A percentile compares a stretch with the other conserved stretches of the same genome.
These are phyloP conservation scores for Phaeomoniella chlamydospora DNA, from an alignment of 2,329 filamentous ascomycete species.

Conservation along the genomic window DNA sequence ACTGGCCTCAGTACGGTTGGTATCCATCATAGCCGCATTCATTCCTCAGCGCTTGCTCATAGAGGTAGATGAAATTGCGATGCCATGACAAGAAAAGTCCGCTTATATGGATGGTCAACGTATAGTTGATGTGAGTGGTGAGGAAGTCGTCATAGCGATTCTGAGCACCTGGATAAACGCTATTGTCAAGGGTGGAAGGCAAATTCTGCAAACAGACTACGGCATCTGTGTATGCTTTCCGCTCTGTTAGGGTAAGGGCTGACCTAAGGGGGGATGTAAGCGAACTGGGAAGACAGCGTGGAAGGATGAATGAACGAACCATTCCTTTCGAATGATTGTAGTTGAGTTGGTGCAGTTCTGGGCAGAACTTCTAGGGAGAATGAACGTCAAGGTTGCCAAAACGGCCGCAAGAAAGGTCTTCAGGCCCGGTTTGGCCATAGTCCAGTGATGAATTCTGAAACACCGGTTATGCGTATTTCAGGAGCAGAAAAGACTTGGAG, in stretches of 20 bases:
- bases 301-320: no score
- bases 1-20: conserved; percentile 26
- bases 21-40: conserved; percentile 24
- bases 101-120: conserved; percentile 25
- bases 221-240: conserved; percentile 28
- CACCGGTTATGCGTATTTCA: no score
- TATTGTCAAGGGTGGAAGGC: conserved; percentile 19
- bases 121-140: conserved; percentile 34
- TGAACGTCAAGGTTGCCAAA: no score
- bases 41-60: conserved; percentile 17
- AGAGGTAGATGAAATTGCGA: conserved; percentile 16
- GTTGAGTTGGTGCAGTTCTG: no score
- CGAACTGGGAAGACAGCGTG: no score
- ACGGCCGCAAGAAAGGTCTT: no score
- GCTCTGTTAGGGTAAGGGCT: conserved; percentile 17
- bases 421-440: no score
- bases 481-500: no score
- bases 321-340: no score
- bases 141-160: conserved; percentile 38
- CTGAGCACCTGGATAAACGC: conserved; percentile 25
- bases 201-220: conserved; percentile 28
- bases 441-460: no score
- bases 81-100: conserved; percentile 21
- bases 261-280: no score
- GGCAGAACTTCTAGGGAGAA: no score